Conservation (phyloP, 2,329 filamentous ascomycete genomes). For the Cryphonectria japonica region DNA sequence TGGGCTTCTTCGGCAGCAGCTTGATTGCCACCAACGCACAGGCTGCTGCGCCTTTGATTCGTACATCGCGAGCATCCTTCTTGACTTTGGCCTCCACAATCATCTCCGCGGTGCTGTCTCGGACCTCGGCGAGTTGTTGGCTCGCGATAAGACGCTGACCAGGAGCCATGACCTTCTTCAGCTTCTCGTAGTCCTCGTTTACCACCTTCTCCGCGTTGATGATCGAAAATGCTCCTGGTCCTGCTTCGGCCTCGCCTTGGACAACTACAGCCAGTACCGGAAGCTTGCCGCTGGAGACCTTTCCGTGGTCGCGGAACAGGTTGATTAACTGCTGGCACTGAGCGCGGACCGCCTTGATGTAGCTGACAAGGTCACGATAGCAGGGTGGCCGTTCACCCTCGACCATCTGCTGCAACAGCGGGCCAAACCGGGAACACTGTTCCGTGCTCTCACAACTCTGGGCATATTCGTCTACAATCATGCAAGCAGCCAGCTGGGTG, state of each 20-base stretch:
- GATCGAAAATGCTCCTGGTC: constrained; percentile 89
- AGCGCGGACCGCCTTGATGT: constrained; percentile 84
- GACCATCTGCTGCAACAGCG: constrained; percentile 72
- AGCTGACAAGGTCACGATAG: constrained; percentile 90
- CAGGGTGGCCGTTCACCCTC: constrained; percentile 79
- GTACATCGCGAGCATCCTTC: constrained; percentile 81
- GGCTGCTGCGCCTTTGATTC: constrained; percentile 84
- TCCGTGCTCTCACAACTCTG: constrained; percentile 55
- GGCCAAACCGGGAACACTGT: constrained; percentile 62
- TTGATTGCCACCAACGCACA: constrained; percentile 88
- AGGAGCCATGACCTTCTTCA: constrained; percentile 87
- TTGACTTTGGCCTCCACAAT: constrained; percentile 79
- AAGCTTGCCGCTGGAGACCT: constrained; percentile 74
- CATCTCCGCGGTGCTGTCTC: constrained; percentile 68
- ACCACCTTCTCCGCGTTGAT: constrained; percentile 86
- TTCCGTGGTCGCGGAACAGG: constrained; percentile 88
- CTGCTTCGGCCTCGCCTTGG: constrained; percentile 89
- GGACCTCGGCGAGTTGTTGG: constrained; percentile 78
- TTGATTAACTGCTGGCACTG: constrained; percentile 91
- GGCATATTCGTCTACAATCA: constrained; percentile 88
- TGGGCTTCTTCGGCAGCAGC: constrained; percentile 89
- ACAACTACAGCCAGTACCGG: constrained; percentile 87
- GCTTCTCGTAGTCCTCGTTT: constrained; percentile 79
- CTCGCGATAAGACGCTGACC: constrained; percentile 84
- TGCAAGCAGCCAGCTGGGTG: constrained; percentile 80